Evolutionary conservation across 768 basidiomycete genomes (phyloP).

Genomic region (Termitomyces sp.): DNA sequence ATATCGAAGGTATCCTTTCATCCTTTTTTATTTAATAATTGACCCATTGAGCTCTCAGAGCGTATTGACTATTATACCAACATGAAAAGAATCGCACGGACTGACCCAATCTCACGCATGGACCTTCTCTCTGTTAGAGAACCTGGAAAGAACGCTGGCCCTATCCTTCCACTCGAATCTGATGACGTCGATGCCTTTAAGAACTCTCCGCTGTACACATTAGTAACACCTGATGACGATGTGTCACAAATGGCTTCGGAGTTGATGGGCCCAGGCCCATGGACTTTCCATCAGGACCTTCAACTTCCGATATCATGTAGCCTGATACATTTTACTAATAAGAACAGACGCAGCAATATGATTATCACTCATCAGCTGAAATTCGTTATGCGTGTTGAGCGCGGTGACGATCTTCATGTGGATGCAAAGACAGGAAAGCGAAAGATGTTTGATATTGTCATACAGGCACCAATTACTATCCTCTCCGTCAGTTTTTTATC

Average conservation of each 20-base stretch:
- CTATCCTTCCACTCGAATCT: constrained; percentile 75
- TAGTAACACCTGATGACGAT: constrained; percentile 44
- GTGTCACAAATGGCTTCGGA: constrained; percentile 50
- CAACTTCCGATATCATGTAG: constrained; percentile 61
- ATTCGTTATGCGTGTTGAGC: constrained; percentile 76
- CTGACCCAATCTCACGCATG: constrained; percentile 57
- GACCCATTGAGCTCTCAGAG: constrained; percentile 37
- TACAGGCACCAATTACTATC: constrained; percentile 81
- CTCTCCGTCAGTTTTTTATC: constrained; percentile 59
- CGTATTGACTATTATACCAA: constrained; percentile 76
- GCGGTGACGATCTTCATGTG: constrained; percentile 60
- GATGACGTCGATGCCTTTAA: constrained; percentile 58
- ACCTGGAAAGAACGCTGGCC: constrained; percentile 43
- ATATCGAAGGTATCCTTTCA: constrained; percentile 67
- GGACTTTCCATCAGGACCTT: constrained; percentile 69
- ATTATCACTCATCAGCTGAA: constrained; percentile 72
- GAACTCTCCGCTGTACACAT: constrained; percentile 57
- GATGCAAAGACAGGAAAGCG: constrained; percentile 65
- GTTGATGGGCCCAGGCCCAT: constrained; percentile 80
- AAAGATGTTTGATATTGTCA: constrained; percentile 83
- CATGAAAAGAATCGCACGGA: constrained; percentile 58
- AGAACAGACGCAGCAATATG: constrained; percentile 71
- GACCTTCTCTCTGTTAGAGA: constrained; percentile 59
- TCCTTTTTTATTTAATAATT: background rate
- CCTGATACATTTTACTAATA: constrained; percentile 71